These are phyloP conservation scores for Cystofilobasidium bisporidii DNA, from an alignment of 768 basidiomycete species.

Conservation along the genomic window DNA sequence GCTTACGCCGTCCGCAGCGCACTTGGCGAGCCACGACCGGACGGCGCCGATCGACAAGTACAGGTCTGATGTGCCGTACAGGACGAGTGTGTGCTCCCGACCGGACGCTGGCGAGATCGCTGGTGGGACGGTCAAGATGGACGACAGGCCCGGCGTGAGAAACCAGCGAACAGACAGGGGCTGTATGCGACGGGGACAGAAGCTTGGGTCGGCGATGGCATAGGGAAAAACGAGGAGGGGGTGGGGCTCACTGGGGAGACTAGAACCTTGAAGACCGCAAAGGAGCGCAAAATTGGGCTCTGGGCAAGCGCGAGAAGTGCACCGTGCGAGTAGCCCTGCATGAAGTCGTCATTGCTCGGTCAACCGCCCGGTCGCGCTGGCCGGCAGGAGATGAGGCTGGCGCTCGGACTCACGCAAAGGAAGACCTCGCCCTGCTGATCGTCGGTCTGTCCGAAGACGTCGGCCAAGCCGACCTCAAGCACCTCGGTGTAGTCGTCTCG, in stretches of 20 bases:
- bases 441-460: background rate
- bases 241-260: constrained; percentile 1
- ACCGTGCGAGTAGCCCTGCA: constrained; percentile 13
- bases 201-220: too few relatives aligned
- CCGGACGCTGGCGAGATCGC: background rate
- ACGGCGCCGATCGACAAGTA: background rate
- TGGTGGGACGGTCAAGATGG: background rate
- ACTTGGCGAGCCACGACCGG: background rate
- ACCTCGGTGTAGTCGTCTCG: constrained; percentile 5
- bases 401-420: background rate
- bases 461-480: background rate
- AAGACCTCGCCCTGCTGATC: background rate
- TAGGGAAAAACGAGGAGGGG: too few relatives aligned
- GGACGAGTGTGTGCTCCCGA: background rate
- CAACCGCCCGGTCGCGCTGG: too few relatives aligned
- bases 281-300: background rate
- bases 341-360: too few relatives aligned
- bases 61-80: constrained; percentile 9
- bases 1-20: background rate
- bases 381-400: too few relatives aligned
- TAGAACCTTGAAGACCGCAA: background rate
- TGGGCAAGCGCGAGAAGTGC: constrained; percentile 8
- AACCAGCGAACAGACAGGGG: constrained; percentile 12
- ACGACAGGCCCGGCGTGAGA: constrained; percentile 2
- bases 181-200: background rate